Conservation (phyloP, 192 early-diverging fungal genomes). For the Allomyces macrogynus region DNA sequence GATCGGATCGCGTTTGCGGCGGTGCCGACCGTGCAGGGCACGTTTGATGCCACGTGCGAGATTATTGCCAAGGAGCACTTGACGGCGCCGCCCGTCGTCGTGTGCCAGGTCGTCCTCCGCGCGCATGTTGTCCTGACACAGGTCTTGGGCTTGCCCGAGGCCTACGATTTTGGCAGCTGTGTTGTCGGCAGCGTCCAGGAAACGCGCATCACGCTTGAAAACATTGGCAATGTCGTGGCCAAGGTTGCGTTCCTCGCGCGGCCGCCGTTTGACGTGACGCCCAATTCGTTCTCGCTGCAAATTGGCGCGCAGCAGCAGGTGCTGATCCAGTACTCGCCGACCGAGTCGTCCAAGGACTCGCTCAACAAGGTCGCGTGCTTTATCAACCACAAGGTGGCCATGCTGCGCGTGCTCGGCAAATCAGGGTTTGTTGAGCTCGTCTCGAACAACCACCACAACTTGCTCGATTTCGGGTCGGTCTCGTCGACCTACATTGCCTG, state of each 20-base stretch:
- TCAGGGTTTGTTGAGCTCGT: constrained; percentile 11
- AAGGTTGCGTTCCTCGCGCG: constrained; percentile 20
- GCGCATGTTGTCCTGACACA: constrained; percentile 24
- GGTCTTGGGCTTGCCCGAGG: constrained; percentile 26
- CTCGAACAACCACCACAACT: not conserved
- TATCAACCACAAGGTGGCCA: constrained; percentile 32
- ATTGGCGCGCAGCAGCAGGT: constrained; percentile 24
- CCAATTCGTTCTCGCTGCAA: constrained; percentile 18
- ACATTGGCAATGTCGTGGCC: constrained; percentile 25
- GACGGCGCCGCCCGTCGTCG: constrained; percentile 18
- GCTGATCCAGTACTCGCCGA: constrained; percentile 22
- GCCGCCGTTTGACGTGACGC: constrained; percentile 23
- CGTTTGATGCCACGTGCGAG: constrained; percentile 27
- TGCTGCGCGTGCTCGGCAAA: constrained; percentile 17
- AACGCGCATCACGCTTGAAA: constrained; percentile 17
- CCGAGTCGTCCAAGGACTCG: constrained; percentile 14
- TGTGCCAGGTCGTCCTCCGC: constrained; percentile 18
- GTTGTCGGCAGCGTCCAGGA: constrained; percentile 19
- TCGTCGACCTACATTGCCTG: constrained; percentile 14
- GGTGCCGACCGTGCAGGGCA: not conserved
- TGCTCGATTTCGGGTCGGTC: not conserved
- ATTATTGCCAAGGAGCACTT: constrained; percentile 21
- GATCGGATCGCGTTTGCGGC: constrained; percentile 23
- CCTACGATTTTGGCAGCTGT: constrained; percentile 31
- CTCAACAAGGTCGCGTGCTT: constrained; percentile 10